phyloP scores from a whole-genome alignment of 441 rosid genomes.

The Manihot esculenta region DNA sequence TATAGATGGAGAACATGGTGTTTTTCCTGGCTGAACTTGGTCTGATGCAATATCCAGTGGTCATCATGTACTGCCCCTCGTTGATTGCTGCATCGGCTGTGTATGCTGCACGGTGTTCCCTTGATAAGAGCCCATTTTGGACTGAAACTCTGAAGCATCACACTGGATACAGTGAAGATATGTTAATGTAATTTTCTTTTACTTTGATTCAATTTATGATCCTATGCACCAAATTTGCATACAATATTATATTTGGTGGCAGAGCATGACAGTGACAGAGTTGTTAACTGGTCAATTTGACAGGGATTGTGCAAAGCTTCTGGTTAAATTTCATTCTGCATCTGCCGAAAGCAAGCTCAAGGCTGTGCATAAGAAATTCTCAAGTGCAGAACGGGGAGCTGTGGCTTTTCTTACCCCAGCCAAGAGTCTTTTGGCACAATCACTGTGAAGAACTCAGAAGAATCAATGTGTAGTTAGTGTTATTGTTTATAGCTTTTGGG shows the following conservation, averaged over 20 bases:
- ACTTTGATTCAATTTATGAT: not conserved
- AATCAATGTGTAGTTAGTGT: too few relatives aligned
- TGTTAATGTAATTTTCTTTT: conserved; percentile 46
- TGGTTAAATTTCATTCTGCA: conserved; percentile 51
- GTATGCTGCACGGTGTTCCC: conserved; percentile 70
- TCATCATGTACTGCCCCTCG: conserved; percentile 51
- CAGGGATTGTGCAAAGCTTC: conserved; percentile 71
- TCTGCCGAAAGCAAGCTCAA: conserved; percentile 52
- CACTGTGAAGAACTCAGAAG: not conserved
- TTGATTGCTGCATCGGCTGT: conserved; percentile 88
- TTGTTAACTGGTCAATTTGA: not conserved
- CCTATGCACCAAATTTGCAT: not conserved
- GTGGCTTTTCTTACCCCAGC: conserved; percentile 62
- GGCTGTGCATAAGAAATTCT: conserved; percentile 67
- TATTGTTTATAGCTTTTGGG: too few relatives aligned
- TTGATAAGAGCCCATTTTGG: conserved; percentile 60
- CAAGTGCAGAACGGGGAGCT: conserved; percentile 39
- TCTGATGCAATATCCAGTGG: conserved; percentile 56
- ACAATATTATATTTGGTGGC: not conserved
- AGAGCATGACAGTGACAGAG: not conserved
- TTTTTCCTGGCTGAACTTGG: conserved; percentile 80
- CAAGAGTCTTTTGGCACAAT: conserved; percentile 29
- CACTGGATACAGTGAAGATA: conserved; percentile 59
- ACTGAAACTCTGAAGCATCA: conserved; percentile 66
- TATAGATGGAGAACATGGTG: conserved; percentile 66